Percentiles rank a stretch among this genome's conserved stretches.
Conservation (phyloP, 371 early-diverging fungal species). For the Apophysomyces trapeziformis region DNA sequence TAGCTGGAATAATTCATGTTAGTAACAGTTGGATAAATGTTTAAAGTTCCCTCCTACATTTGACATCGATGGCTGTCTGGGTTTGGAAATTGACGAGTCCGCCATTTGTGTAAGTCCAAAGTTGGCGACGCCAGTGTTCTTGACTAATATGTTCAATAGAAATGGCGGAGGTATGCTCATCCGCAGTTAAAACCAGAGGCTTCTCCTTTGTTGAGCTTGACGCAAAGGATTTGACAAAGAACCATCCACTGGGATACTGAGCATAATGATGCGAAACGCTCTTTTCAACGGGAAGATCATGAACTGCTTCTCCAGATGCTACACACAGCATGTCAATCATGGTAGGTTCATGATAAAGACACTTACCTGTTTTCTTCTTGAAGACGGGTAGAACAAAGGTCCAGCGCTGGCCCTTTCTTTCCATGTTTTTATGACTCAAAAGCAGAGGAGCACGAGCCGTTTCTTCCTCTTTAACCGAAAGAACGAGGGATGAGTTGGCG, state of each 20-base stretch:
- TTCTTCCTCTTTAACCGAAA: slow-evolving; percentile 37
- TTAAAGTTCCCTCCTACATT: slow-evolving; percentile 34
- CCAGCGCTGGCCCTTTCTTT: slow-evolving; percentile 51
- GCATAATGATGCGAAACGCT: slow-evolving; percentile 43
- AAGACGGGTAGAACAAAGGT: slow-evolving; percentile 54
- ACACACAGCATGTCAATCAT: not conserved
- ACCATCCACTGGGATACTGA: slow-evolving; percentile 48
- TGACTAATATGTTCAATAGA: slow-evolving; percentile 28
- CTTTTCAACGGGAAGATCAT: slow-evolving; percentile 24
- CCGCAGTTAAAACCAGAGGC: slow-evolving; percentile 43
- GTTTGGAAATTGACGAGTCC: slow-evolving; percentile 56
- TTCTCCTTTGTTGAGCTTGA: slow-evolving; percentile 38
- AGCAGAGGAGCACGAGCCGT: slow-evolving; percentile 26
- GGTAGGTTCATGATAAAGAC: not conserved
- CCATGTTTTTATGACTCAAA: slow-evolving; percentile 32
- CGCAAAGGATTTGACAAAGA: slow-evolving; percentile 41
- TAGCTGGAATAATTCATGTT: slow-evolving; percentile 17
- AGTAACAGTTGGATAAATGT: not conserved
- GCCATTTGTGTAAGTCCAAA: slow-evolving; percentile 57
- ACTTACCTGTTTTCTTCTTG: slow-evolving; percentile 46
- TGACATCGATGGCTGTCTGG: slow-evolving; percentile 46
- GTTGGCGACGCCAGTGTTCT: slow-evolving; percentile 48
- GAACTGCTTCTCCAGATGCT: slow-evolving; percentile 10
- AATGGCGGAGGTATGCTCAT: slow-evolving; percentile 26
- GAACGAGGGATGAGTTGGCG: slow-evolving; percentile 30